These are phyloP conservation scores for Xylariaceae sp. DNA, from an alignment of 2,329 filamentous ascomycete genomes.

Conservation along the genomic window DNA sequence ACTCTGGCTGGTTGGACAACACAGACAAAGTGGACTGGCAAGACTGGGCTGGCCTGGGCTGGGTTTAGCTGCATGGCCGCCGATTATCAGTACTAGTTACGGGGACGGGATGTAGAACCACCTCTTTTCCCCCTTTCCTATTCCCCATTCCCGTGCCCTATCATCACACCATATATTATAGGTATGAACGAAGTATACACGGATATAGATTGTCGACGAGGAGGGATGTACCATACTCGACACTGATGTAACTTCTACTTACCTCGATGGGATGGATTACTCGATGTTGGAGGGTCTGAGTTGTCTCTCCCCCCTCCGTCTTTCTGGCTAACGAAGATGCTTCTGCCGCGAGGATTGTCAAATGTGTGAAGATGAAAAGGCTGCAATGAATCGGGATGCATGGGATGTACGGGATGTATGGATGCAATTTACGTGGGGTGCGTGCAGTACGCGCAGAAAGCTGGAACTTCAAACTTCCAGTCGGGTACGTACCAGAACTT, in stretches of 20 bases:
- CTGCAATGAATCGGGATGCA: not conserved
- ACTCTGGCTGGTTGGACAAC: conserved; percentile 10
- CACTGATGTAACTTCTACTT: conserved; percentile 16
- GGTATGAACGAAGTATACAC: not conserved
- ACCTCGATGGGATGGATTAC: conserved; percentile 5
- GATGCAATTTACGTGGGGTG: conserved; percentile 41
- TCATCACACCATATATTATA: conserved; percentile 10
- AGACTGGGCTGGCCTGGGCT: conserved; percentile 14
- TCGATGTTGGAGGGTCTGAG: conserved; percentile 16
- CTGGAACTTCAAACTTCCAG: not conserved
- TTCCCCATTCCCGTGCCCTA: not conserved
- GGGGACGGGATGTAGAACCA: conserved; percentile 13
- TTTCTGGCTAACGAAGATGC: not conserved
- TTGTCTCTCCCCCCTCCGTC: conserved; percentile 9
- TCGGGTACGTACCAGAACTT: not conserved
- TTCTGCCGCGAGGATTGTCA: not conserved
- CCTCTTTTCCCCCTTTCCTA: too few species aligned
- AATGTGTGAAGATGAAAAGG: not conserved
- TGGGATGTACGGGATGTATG: conserved; percentile 2
- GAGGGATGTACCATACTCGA: not conserved
- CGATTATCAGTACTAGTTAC: conserved; percentile 9
- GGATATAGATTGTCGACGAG: not conserved
- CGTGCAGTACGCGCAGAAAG: conserved; percentile 39
- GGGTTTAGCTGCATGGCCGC: conserved; percentile 16
- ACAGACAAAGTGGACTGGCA: conserved; percentile 16